Base-by-base conservation (phyloP, 192 early-diverging fungal species). In the Rhizoclosmatium sp. region DNA sequence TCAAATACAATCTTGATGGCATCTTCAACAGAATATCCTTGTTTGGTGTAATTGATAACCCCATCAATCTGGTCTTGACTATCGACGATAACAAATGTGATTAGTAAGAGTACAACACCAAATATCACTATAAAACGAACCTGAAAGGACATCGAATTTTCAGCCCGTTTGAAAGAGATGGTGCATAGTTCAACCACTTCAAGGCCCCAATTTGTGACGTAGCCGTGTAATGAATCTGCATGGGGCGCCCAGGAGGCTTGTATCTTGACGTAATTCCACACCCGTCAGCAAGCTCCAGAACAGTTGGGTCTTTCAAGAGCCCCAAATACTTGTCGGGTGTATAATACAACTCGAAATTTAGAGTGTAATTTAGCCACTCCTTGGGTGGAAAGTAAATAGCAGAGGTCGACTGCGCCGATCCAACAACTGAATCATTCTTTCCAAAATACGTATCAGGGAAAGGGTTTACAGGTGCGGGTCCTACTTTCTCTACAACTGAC, bases 291-390 rank as follows among this genome's bases (percentile, higher is more conserved):
- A 75, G 61, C 39, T 75, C 72, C 10, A 45, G 10, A n/a, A 75
- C 46, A 41, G 72, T 75, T 51, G 72, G 72, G 45, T 75, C 72
- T 4, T 56, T 49, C 4, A 80, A 19, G 1, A 83, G 41, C 23
- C 75, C 78, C 4, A 70, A 14, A 19, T 78, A 12, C 42, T 64
- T 66, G 16, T 67, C 69, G 14, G 66, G 73, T 19, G 72, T 70
- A 41, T 81, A 83, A 46, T 46, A 31, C n/a, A 83, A 47, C 23
- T 65, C 67, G 65, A 83, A 83, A 49, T 70, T 64, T 44, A 83
- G 46, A n/a, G 60, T 47, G 66, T 77, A 81, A 48, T 73, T 59
- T 14, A 75, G 71, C 40, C 19, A 45, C 2, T 16, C 40, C 41
- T 78, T 60, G 1, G 82, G 12, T n/a, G 82, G 67, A 48, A 83